Evolutionary conservation across 2,329 filamentous ascomycete genomes (phyloP), one percentile per base, ranked within the genome.

Genomic region (Fusarium verticillioides): DNA sequence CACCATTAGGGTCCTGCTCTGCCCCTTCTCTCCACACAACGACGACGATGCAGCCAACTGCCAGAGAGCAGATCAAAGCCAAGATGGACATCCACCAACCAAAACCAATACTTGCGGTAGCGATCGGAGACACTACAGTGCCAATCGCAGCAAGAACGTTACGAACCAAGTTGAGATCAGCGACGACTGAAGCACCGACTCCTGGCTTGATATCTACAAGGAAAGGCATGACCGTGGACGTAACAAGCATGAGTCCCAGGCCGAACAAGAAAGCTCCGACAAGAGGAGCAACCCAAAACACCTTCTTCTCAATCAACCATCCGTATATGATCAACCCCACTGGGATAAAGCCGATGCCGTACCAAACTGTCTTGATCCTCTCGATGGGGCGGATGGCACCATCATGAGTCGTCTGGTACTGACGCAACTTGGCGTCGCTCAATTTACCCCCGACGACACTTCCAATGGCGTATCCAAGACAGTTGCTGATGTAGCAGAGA

Each of bases 281-380:
- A 15, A 60, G 58, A 57, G 58, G 58, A 15, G 58, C 37, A 5
- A 60, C 16, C 49, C 58, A 60, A 30, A 57, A 57, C 23, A 42
- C 49, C 23, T 57, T 57, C 15, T 42, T 9, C 36, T 60, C 58
- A 9, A 60, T 40, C 8, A 60, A 32, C 49, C 58, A 60, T 1
- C 58, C 58, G 4, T 60, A 60, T 13, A 60, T 21, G 18, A 60
- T 9, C 8, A 60, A 23, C 5, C 58, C 58, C 4, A 11, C 49
- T 1, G 58, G 58, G 28, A 60, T 34, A n/a, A 60, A 60, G 6
- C n/a, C 49, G 1, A 60, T 49, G 7, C 58, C 58, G 8, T 60
- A 60, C 58, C 58, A 57, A 8, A 56, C 49, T 26, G 58, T 60
- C 49, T 57, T 60, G 6, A 60, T 32, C 4, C 58, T 57, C 49